Evolutionary conservation across 495 filamentous ascomycete genomes (phyloP), one percentile per base, ranked within the genome.

Genomic region (Aspergillus conjunctus): DNA sequence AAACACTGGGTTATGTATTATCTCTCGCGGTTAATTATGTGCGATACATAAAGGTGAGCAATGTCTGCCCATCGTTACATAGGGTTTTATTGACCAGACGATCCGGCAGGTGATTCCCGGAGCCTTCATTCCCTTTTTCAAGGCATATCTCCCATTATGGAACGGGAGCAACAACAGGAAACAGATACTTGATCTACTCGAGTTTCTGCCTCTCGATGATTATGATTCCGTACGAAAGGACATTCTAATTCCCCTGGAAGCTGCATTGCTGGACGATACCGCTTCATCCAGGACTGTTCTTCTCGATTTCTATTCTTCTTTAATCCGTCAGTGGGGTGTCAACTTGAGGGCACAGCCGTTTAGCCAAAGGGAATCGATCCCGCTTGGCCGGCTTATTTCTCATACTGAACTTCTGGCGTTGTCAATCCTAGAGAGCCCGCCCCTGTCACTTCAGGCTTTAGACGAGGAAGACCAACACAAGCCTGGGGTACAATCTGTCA

Each of bases 291-390:
- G 84, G 67, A 61, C 78, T 5, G 71, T 72, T 12, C 75, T 95
- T 6, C 75, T 95, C 9, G 76, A 73, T 14, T 90, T 92, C 64
- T 94, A 93, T 72, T 86, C 85, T 6, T 68, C 64, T n/a, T 77
- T 96, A 22, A 82, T 93, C 46, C 79, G 75, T 1, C 82, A 85
- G 68, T 96, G 91, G 91, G 82, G 83, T 7, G 66, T 85, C 41
- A 68, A 68, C 39, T 66, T 81, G 21, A 65, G 73, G 51, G 56
- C 66, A 30, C 62, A 71, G 4, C 63, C 64, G 15, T 63, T 74
- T 10, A 54, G 54, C 12, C 51, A 68, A 9, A 70, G 68, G 39
- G 71, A 77, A 56, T 76, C 69, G 41, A 52, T 62, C 17, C 68
- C 81, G 34, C 53, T 89, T 12, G 70, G 74, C 6, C 63, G 71